Conservation (phyloP, 352 stramenopile species). For the Pythium apleroticum region DNA sequence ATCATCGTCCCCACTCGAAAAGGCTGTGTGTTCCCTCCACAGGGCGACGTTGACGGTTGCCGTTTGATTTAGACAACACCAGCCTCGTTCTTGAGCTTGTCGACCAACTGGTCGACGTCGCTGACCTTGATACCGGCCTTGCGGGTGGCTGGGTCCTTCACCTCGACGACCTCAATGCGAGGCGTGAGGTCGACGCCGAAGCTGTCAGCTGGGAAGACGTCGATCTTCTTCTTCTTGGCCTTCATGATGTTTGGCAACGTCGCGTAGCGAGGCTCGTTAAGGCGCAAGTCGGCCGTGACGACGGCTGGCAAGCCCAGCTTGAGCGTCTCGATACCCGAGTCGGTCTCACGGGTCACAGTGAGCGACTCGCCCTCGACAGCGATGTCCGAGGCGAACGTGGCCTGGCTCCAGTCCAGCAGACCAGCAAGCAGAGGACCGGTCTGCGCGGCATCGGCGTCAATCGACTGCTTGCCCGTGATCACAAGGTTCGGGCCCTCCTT, state of each 20-base stretch:
- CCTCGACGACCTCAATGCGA: conserved; percentile 72
- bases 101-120: conserved; percentile 93
- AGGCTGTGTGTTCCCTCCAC: too few species aligned
- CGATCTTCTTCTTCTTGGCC: conserved; percentile 93
- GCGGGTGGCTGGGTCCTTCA: conserved; percentile 92
- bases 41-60: too few species aligned
- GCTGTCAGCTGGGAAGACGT: conserved; percentile 68
- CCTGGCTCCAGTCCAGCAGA: conserved; percentile 96
- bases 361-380: conserved; percentile 56
- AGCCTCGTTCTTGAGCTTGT: conserved; percentile 97
- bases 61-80: conserved; percentile 72
- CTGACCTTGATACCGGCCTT: conserved; percentile 96
- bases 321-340: conserved; percentile 91
- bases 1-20: not conserved
- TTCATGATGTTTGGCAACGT: conserved; percentile 99
- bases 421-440: conserved; percentile 95
- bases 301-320: conserved; percentile 92
- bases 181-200: conserved; percentile 73
- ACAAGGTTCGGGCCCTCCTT: conserved; percentile 93
- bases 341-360: conserved; percentile 94
- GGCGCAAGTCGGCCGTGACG: conserved; percentile 96
- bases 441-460: conserved; percentile 84
- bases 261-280: conserved; percentile 99
- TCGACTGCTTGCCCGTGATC: conserved; percentile 97
- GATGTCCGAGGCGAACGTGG: conserved; percentile 96